These are phyloP conservation scores for Uronychia binucleata DNA, from an alignment of 73 alveolate genomes.

Conservation along the genomic window DNA sequence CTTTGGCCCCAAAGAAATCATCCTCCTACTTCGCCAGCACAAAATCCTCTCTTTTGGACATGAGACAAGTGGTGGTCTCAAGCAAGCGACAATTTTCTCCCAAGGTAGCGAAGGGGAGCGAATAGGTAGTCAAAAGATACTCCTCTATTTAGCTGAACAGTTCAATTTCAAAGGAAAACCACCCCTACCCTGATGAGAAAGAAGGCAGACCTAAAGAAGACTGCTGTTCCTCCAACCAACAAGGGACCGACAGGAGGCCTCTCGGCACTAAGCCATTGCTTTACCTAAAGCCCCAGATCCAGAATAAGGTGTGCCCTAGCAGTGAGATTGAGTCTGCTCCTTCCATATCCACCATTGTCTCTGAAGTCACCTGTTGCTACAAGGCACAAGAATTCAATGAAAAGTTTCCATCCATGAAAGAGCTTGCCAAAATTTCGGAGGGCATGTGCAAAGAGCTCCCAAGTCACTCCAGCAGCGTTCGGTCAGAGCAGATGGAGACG, in stretches of 20 bases:
- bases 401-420: background rate
- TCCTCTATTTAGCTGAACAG: background rate
- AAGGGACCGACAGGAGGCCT: no score
- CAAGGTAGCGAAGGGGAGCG: no score
- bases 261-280: no score
- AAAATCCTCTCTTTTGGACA: background rate
- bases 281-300: no score
- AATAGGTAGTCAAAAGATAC: background rate
- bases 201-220: no score
- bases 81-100: no score
- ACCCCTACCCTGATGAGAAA: no score
- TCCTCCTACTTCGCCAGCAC: background rate
- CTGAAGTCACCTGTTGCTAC: background rate
- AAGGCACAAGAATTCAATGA: background rate
- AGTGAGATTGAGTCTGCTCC: background rate
- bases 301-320: no score
- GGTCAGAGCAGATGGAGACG: background rate
- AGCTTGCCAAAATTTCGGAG: background rate
- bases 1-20: background rate
- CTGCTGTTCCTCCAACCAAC: no score
- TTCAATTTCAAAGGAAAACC: background rate
- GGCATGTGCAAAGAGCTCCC: background rate
- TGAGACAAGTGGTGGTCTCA: slow-evolving; percentile 1
- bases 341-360: background rate
- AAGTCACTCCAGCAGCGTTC: background rate